Evolutionary conservation across 257 asterid species (phyloP), one percentile per base, ranked within the genome.

Genomic region (Petunia secreta): DNA sequence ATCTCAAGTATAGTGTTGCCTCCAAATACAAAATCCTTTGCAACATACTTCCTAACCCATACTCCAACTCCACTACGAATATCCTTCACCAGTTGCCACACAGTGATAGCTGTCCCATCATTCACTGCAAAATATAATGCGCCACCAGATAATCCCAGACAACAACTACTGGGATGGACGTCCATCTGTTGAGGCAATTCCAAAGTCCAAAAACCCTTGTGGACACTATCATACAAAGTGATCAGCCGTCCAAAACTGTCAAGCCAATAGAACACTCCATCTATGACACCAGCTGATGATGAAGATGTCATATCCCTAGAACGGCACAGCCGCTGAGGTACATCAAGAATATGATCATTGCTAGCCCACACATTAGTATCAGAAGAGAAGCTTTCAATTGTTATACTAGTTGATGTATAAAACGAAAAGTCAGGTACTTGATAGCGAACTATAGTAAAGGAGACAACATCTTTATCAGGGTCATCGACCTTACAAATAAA

Each of bases 251-350:
- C 40, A 25, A 7, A 14, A 34, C n/a, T n/a, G n/a, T 25, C 66
- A 60, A 60, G 39, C 66, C 66, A 60, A 60, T 40, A 60, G 40
- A 60, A 60, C 9, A 60, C 66, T 25, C 66, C 66, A 25, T 60
- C 66, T 4, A 34, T 60, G 66, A 25, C 66, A 60, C 14, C 6
- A 60, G 40, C 40, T 60, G 66, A 60, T 59, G 65, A 59, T 59
- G 65, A n/a, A n/a, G n/a, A n/a, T 59, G 2, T 2, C 39, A 37
- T 62, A 34, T 34, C 13, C 39, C 36, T 3, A 59, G 39, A 59
- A 25, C 40, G 66, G 38, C 66, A 60, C 6, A 60, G 13, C 8
- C 40, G 13, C 25, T 25, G 66, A 62, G 41, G 66, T 62, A 34
- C 66, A 62, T 34, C 41, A 62, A 60, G 66, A 8, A 25, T 62